These are phyloP conservation scores for Pseudozyma pruni DNA, from an alignment of 1,284 basidiomycete species.

Conservation along the genomic window DNA sequence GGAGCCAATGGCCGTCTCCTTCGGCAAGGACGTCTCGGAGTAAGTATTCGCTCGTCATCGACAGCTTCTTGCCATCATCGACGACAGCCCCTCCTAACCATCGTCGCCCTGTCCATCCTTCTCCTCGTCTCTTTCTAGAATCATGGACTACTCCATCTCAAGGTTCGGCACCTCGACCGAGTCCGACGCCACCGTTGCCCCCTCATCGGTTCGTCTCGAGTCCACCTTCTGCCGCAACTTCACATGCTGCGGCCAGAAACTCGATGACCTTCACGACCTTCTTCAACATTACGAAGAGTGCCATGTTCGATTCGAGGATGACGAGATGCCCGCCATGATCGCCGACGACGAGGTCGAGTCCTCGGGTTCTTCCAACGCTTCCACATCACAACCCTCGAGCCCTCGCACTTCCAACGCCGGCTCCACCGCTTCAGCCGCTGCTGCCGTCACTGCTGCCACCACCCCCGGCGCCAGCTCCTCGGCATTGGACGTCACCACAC, in stretches of 20 bases:
- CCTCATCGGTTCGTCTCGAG: conserved; percentile 62
- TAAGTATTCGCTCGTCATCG: conserved; percentile 33
- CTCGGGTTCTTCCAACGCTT: conserved; percentile 50
- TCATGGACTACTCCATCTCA: conserved; percentile 66
- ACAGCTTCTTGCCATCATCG: neutral
- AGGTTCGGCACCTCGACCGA: conserved; percentile 61
- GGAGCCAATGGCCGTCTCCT: conserved; percentile 64
- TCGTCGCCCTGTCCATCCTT: neutral
- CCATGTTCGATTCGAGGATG: conserved; percentile 66
- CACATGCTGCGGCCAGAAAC: conserved; percentile 63
- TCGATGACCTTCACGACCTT: conserved; percentile 66
- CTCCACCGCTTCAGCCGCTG: conserved; percentile 23
- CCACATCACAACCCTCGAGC: conserved; percentile 57
- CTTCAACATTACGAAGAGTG: conserved; percentile 67
- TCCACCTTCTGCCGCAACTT: conserved; percentile 67
- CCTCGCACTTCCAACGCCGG: conserved; percentile 49
- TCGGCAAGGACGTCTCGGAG: conserved; percentile 65
- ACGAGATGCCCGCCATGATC: conserved; percentile 61
- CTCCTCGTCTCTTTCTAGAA: conserved; percentile 26
- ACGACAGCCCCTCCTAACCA: neutral
- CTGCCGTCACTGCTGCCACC: conserved; percentile 22
- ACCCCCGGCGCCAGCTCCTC: conserved; percentile 13
- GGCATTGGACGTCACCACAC: conserved; percentile 27
- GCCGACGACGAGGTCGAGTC: conserved; percentile 60
- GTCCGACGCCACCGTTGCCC: conserved; percentile 63